These are phyloP conservation scores for Sinapis alba DNA, from an alignment of 441 rosid species.

Conservation along the genomic window DNA sequence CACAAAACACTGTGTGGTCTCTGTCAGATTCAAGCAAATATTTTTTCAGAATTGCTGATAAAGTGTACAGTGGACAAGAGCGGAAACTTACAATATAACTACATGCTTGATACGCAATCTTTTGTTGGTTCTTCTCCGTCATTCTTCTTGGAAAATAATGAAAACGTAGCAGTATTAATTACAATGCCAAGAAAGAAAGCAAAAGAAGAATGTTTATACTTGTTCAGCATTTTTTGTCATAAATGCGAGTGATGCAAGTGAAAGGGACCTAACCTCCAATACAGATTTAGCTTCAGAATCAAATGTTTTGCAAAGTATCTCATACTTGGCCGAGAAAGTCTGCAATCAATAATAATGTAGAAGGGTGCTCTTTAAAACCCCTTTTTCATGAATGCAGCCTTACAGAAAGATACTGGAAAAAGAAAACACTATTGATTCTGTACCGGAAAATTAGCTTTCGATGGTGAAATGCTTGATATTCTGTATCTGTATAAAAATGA, in stretches of 20 bases:
- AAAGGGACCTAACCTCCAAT: constrained; percentile 50
- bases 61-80: constrained; percentile 7
- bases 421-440: constrained; percentile 20
- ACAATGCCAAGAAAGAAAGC: constrained; percentile 10
- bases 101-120: constrained; percentile 18
- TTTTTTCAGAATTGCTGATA: background rate
- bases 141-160: constrained; percentile 18
- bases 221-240: constrained; percentile 4
- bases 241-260: background rate
- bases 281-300: constrained; percentile 61
- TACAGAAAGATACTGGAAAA: background rate
- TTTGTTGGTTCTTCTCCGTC: constrained; percentile 24
- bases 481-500: constrained; percentile 55
- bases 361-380: background rate
- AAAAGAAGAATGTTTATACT: background rate
- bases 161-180: constrained; percentile 14
- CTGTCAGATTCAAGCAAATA: constrained; percentile 11
- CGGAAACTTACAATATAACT: constrained; percentile 12
- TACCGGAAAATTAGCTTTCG: constrained; percentile 72
- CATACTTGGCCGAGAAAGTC: constrained; percentile 61
- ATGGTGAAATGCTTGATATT: constrained; percentile 82
- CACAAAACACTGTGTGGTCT: background rate
- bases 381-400: background rate
- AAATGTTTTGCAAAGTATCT: constrained; percentile 89
- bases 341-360: constrained; percentile 34